phyloP scores from a whole-genome alignment of 1,139 yeast species.

The Kodamaea alishanica region DNA sequence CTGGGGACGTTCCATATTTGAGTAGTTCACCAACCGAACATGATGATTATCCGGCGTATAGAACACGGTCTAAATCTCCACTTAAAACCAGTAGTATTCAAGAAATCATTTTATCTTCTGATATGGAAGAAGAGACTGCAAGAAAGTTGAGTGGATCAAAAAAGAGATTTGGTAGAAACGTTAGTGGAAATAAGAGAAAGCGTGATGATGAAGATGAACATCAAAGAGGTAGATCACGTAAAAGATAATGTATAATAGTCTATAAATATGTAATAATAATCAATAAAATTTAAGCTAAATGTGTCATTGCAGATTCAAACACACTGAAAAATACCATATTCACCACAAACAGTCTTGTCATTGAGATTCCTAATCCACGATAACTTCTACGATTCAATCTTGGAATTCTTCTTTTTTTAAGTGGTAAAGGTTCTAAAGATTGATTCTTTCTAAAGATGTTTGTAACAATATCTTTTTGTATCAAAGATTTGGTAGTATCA shows the following conservation, averaged over 20 bases:
- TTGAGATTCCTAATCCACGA: constrained; percentile 73
- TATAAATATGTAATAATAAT: neutral
- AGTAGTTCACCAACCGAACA: constrained; percentile 6
- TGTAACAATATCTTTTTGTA: constrained; percentile 70
- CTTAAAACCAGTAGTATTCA: constrained; percentile 28
- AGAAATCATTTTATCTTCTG: constrained; percentile 23
- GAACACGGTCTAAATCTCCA: constrained; percentile 45
- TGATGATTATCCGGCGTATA: constrained; percentile 32
- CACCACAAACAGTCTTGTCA: constrained; percentile 64
- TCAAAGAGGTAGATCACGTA: constrained; percentile 15
- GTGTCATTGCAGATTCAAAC: constrained; percentile 63
- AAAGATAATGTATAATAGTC: constrained; percentile 5
- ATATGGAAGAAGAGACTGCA: constrained; percentile 18
- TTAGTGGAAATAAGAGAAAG: neutral
- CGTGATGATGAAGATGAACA: constrained; percentile 8
- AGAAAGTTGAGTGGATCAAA: constrained; percentile 13
- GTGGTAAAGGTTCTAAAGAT: constrained; percentile 38
- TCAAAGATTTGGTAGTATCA: constrained; percentile 72
- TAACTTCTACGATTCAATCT: constrained; percentile 52
- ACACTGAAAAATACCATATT: constrained; percentile 74
- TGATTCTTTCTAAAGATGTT: constrained; percentile 53
- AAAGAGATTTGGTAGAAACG: constrained; percentile 1
- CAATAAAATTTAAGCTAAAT: constrained; percentile 27
- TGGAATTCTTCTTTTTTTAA: constrained; percentile 28
- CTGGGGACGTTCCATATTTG: constrained; percentile 6